These are phyloP conservation scores for Fomitopsis schrenkii DNA, from an alignment of 1,284 basidiomycete species.

Conservation along the genomic window DNA sequence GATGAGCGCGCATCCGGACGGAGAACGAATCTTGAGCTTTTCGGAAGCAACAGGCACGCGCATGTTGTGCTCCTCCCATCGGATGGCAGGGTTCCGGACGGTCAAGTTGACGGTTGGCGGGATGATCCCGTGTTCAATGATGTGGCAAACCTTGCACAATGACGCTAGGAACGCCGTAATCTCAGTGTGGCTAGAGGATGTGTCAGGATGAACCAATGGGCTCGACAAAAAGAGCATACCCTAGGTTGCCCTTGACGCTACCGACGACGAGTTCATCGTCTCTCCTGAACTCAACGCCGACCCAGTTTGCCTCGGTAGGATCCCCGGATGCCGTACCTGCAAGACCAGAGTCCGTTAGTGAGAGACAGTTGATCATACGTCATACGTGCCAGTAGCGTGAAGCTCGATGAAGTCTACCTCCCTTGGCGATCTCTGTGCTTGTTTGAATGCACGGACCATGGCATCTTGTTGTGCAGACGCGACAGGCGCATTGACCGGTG, in stretches of 20 bases:
- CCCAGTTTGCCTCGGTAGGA: conserved; percentile 46
- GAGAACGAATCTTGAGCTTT: conserved; percentile 29
- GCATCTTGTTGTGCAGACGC: conserved; percentile 32
- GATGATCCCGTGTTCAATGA: conserved; percentile 32
- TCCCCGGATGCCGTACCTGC: conserved; percentile 43
- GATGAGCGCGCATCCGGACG: conserved; percentile 20
- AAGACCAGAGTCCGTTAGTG: too few species aligned
- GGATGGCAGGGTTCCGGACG: conserved; percentile 33
- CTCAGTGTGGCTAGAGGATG: conserved; percentile 39
- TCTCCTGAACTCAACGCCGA: conserved; percentile 32
- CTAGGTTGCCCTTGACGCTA: conserved; percentile 47
- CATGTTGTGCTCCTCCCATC: conserved; percentile 32
- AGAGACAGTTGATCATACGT: too few species aligned
- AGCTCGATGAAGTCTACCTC: conserved; percentile 47
- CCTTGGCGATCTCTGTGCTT: conserved; percentile 24
- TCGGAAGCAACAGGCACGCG: conserved; percentile 20
- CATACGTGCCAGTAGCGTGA: conserved; percentile 40
- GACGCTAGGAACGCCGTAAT: conserved; percentile 40
- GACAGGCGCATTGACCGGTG: conserved; percentile 35
- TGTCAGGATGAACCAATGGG: conserved; percentile 34
- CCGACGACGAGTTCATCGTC: conserved; percentile 34
- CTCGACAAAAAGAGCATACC: conserved; percentile 24
- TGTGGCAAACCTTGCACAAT: conserved; percentile 35
- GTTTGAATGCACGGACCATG: conserved; percentile 29
- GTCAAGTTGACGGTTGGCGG: conserved; percentile 38